A percentile compares a stretch with the other conserved stretches of the same genome.
Conservation (phyloP, 2,329 filamentous ascomycete genomes). For the Byssoonygena ceratinophila region DNA sequence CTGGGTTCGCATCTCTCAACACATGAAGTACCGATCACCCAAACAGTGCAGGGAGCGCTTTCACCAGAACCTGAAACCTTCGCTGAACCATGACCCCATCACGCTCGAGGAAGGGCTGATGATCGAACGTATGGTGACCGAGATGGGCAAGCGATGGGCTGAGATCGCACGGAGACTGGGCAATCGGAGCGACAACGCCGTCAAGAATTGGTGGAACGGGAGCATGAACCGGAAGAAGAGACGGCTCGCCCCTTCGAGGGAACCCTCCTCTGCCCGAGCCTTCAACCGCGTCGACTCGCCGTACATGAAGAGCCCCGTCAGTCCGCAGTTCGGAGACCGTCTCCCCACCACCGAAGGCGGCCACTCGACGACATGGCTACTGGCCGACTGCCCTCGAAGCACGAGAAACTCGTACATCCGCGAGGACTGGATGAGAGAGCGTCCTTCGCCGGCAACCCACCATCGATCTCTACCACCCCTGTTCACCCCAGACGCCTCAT, state of each 20-base stretch:
- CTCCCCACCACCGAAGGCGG: neutral
- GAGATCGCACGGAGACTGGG: constrained; percentile 75
- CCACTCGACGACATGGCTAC: neutral
- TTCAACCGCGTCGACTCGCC: constrained; percentile 29
- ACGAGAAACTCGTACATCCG: neutral
- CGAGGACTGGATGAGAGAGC: neutral
- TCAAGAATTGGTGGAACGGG: constrained; percentile 98
- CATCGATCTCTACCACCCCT: constrained; percentile 10
- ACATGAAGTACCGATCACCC: constrained; percentile 66
- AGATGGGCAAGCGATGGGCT: constrained; percentile 81
- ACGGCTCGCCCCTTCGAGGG: constrained; percentile 19
- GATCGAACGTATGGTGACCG: constrained; percentile 66
- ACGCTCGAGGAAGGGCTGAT: constrained; percentile 56
- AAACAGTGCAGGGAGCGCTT: constrained; percentile 94
- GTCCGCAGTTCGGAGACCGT: neutral
- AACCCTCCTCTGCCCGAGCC: constrained; percentile 24
- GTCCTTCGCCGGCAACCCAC: neutral
- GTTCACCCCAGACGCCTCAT: constrained; percentile 1
- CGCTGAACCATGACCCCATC: constrained; percentile 63
- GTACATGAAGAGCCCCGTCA: neutral
- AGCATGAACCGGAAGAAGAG: constrained; percentile 70
- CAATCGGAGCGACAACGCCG: constrained; percentile 83
- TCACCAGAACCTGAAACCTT: constrained; percentile 81
- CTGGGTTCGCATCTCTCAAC: constrained; percentile 77
- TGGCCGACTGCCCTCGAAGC: neutral